These are phyloP conservation scores for Trichoderma sp. DNA, from an alignment of 2,329 filamentous ascomycete genomes.

Conservation along the genomic window DNA sequence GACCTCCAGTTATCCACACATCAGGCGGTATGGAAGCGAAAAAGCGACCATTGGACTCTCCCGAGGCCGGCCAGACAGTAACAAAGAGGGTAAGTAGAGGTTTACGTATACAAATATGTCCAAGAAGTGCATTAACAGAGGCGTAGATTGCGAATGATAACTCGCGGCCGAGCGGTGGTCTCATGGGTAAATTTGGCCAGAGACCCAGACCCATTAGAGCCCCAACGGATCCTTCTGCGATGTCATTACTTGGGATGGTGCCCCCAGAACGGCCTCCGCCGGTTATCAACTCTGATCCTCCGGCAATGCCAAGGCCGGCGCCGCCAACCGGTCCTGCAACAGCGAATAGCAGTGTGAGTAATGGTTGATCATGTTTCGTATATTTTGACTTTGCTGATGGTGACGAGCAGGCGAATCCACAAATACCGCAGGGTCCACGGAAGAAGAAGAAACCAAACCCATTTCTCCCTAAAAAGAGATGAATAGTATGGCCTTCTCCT, in stretches of 20 bases:
- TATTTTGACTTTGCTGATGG: neutral
- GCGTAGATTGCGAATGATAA: conserved; percentile 33
- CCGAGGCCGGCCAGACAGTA: conserved; percentile 32
- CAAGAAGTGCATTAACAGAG: conserved; percentile 28
- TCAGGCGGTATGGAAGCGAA: conserved; percentile 32
- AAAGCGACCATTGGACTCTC: conserved; percentile 45
- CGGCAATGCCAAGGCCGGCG: conserved; percentile 21
- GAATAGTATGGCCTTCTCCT: neutral
- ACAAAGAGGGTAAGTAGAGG: conserved; percentile 43
- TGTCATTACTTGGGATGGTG: conserved; percentile 50
- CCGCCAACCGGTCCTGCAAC: conserved; percentile 21
- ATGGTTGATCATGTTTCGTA: neutral
- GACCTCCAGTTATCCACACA: conserved; percentile 43
- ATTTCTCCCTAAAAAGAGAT: conserved; percentile 44
- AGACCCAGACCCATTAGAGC: conserved; percentile 31
- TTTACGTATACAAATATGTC: neutral
- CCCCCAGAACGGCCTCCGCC: conserved; percentile 45
- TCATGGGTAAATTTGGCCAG: conserved; percentile 39
- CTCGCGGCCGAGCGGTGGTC: conserved; percentile 32
- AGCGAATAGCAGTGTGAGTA: conserved; percentile 24
- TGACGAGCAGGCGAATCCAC: conserved; percentile 17
- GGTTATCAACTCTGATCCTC: conserved; percentile 22
- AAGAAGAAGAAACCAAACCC: conserved; percentile 45
- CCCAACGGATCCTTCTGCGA: conserved; percentile 51
- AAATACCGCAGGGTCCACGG: conserved; percentile 31